Conservation (phyloP, 2,329 filamentous ascomycete species). For the Cercospora berteroae region DNA sequence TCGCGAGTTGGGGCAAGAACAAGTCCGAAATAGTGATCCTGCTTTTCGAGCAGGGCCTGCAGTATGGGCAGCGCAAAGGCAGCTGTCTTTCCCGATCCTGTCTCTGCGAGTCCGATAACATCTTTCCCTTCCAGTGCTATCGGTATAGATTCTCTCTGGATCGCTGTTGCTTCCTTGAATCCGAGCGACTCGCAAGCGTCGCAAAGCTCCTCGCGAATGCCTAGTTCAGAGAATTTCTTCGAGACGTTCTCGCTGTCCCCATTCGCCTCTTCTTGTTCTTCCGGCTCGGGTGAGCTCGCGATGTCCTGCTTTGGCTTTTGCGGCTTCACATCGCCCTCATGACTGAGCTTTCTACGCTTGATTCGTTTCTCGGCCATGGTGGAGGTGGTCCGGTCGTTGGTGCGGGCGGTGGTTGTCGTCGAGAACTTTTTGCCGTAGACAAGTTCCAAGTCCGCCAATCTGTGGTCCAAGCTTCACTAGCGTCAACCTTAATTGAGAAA, state of each 20-base stretch:
- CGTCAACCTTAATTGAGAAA: constrained; percentile 7
- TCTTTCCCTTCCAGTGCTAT: constrained; percentile 76
- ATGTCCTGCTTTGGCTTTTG: background rate
- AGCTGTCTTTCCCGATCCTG: constrained; percentile 92
- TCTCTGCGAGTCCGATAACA: constrained; percentile 91
- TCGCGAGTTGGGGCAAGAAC: constrained; percentile 91
- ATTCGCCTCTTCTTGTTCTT: constrained; percentile 30
- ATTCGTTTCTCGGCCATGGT: constrained; percentile 39
- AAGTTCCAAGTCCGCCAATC: background rate
- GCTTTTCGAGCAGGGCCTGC: constrained; percentile 84
- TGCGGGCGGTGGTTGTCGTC: background rate
- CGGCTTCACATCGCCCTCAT: constrained; percentile 5
- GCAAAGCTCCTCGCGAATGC: constrained; percentile 81
- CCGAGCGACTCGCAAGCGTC: constrained; percentile 81
- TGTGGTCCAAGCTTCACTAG: constrained; percentile 2
- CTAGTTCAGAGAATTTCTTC: constrained; percentile 68
- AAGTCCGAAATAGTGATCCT: constrained; percentile 81
- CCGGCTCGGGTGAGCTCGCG: background rate
- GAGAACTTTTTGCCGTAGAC: constrained; percentile 8
- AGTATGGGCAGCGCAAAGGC: constrained; percentile 92
- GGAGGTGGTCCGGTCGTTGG: background rate
- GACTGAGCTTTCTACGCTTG: constrained; percentile 46
- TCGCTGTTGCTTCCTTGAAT: constrained; percentile 84
- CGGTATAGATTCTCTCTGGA: constrained; percentile 83
- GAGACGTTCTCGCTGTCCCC: constrained; percentile 21